Evolutionary conservation across 805 yeast genomes (phyloP).

Genomic region (Sugiyamaella americana): DNA sequence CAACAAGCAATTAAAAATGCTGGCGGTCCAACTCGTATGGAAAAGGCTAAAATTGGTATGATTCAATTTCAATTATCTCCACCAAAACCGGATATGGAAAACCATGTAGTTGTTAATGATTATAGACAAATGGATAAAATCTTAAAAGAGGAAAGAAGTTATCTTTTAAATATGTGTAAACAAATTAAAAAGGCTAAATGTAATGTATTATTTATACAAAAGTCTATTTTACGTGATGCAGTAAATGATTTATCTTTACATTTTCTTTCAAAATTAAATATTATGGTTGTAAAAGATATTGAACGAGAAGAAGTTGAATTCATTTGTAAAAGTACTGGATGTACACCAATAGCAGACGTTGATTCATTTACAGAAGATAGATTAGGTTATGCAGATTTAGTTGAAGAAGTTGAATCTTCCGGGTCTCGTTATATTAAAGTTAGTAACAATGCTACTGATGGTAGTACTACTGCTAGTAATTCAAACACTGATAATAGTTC

Average conservation of each 20-base stretch:
- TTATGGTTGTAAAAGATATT: conserved; percentile 89
- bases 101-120: conserved; percentile 93
- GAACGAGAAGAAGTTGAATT: conserved; percentile 97
- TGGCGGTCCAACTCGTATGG: conserved; percentile 92
- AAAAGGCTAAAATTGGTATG: conserved; percentile 85
- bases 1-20: conserved; percentile 85
- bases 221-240: conserved; percentile 90
- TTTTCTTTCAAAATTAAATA: conserved; percentile 85
- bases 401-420: conserved; percentile 84
- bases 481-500: background rate
- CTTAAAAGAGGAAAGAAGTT: conserved; percentile 94
- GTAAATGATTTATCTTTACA: conserved; percentile 92
- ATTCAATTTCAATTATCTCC: conserved; percentile 94
- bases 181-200: conserved; percentile 96
- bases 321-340: conserved; percentile 75
- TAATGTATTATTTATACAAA: conserved; percentile 83
- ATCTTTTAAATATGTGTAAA: conserved; percentile 88
- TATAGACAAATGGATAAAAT: conserved; percentile 99
- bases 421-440: conserved; percentile 79
- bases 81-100: conserved; percentile 97
- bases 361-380: conserved; percentile 91
- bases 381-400: conserved; percentile 83
- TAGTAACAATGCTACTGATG: background rate
- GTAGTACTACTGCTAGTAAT: background rate
- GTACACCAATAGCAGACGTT: conserved; percentile 93